Conservation (phyloP, 306 rosid genomes). For the Vigna nakashimae region DNA sequence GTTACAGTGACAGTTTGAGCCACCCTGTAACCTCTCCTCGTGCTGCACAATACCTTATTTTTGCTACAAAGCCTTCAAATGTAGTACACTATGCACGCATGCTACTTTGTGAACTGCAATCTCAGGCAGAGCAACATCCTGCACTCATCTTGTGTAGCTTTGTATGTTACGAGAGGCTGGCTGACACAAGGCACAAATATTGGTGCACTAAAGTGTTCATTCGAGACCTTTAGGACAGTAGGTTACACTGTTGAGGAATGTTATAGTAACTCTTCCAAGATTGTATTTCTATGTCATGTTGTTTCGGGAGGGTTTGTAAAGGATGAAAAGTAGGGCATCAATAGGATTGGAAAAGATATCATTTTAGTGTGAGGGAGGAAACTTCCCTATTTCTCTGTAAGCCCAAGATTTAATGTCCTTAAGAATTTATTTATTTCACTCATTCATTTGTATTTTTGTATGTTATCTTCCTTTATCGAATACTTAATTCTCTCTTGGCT, state of each 20-base stretch:
- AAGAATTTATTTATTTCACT: slow-evolving; percentile 2
- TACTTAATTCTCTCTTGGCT: not conserved
- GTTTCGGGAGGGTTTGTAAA: slow-evolving; percentile 19
- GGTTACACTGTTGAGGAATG: slow-evolving; percentile 28
- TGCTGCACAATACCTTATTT: not conserved
- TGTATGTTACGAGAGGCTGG: slow-evolving; percentile 31
- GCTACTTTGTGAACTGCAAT: not conserved
- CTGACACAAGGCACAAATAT: not conserved
- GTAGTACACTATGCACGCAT: not conserved
- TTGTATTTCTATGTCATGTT: slow-evolving; percentile 40
- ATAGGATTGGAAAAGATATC: slow-evolving; percentile 24
- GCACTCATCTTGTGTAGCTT: not conserved
- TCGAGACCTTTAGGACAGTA: slow-evolving; percentile 21
- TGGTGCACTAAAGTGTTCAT: slow-evolving; percentile 33
- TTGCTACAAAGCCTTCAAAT: not conserved
- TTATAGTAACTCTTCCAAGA: slow-evolving; percentile 28
- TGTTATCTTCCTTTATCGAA: not conserved
- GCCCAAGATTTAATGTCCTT: slow-evolving; percentile 6
- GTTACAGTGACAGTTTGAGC: slow-evolving; percentile 15
- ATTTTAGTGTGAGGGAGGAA: slow-evolving; percentile 23
- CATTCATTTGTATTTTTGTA: slow-evolving; percentile 18
- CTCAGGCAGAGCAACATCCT: slow-evolving; percentile 30
- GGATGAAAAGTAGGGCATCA: slow-evolving; percentile 19
- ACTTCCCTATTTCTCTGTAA: slow-evolving; percentile 16
- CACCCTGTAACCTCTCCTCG: not conserved